Evolutionary conservation across 1,284 basidiomycete species (phyloP), one percentile per base, ranked within the genome.

Genomic region (Pseudozyma sp.): DNA sequence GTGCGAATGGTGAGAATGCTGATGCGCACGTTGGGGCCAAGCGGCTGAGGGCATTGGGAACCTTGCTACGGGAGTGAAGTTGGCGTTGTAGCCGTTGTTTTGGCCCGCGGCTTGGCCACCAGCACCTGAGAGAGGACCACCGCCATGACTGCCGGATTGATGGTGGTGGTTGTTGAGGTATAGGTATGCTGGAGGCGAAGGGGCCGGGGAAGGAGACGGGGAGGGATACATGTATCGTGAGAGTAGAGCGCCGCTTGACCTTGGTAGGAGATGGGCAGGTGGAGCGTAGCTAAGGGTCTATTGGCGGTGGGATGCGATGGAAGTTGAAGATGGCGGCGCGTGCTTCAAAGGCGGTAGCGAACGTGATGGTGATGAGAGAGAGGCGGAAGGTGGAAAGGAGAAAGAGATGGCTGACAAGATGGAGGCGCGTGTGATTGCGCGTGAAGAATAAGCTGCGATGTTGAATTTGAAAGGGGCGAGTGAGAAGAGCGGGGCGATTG

Each of bases 121-220:
- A 58, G 61, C 63, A 42, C 53, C 68, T 24, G 66, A 54, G 31
- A 75, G 52, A 17, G 72, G 75, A 60, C 72, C 69, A 52, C 59
- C 64, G 30, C 44, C 73, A 71, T 77, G 67, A 39, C 58, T 70
- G 52, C 43, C 58, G 47, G 64, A 56, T 11, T 72, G 73, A 50
- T 72, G 74, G 43, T 78, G 77, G 57, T 79, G 69, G 39, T 62
- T 60, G 63, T 75, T 75, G 55, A 71, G 72, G 62, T 81, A 81
- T 54, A 79, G 77, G 60, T 63, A 79, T 52, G 75, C 79, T 59
- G 77, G 79, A 51, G 79, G 79, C 65, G 79, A 81, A 33, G 79
- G 79, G 39, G 79, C 77, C 61, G 79, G 79, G 24, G 79, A 79
- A 43, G 75, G 79, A 8, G 77, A 65, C 29, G 78, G 77, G 54